A percentile compares a stretch with the other conserved stretches of the same genome.
phyloP scores from a whole-genome alignment of 2,329 filamentous ascomycete species.

The Macrophomina tecta region DNA sequence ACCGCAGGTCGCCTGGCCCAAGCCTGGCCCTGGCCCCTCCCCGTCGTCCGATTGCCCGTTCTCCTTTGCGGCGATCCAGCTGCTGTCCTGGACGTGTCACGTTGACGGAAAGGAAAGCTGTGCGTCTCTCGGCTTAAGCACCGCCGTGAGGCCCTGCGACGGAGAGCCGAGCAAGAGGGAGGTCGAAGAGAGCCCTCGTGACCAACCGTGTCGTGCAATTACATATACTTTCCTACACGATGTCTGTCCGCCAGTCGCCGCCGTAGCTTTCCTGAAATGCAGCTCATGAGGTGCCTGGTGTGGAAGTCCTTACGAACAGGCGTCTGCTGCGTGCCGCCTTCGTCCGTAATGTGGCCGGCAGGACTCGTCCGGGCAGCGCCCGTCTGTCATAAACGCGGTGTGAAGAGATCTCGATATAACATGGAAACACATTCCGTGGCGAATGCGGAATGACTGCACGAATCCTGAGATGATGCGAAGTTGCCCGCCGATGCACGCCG shows the following conservation, averaged over 20 bases:
- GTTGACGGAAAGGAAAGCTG: neutral
- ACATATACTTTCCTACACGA: neutral
- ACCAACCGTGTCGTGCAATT: neutral
- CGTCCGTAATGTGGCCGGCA: neutral
- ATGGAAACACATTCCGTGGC: neutral
- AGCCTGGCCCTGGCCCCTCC: neutral
- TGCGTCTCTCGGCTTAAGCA: constrained; percentile 10
- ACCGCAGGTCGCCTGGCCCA: constrained; percentile 6
- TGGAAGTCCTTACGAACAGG: neutral
- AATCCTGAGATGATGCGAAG: constrained; percentile 5
- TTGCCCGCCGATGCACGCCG: constrained; percentile 13
- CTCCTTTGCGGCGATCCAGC: neutral
- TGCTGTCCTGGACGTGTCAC: neutral
- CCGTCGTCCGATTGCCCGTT: constrained; percentile 8
- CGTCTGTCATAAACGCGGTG: neutral
- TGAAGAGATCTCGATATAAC: neutral
- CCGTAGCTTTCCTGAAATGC: neutral
- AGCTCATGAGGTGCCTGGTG: constrained; percentile 4
- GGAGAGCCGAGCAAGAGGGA: constrained; percentile 7
- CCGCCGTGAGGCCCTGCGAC: neutral
- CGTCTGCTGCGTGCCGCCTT: neutral
- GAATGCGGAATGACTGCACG: neutral
- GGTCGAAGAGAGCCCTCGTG: neutral
- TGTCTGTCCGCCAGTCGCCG: too few species aligned
- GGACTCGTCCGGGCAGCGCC: neutral